These are phyloP conservation scores for Kurtzmaniella natalensis DNA, from an alignment of 1,139 yeast species.

Conservation along the genomic window DNA sequence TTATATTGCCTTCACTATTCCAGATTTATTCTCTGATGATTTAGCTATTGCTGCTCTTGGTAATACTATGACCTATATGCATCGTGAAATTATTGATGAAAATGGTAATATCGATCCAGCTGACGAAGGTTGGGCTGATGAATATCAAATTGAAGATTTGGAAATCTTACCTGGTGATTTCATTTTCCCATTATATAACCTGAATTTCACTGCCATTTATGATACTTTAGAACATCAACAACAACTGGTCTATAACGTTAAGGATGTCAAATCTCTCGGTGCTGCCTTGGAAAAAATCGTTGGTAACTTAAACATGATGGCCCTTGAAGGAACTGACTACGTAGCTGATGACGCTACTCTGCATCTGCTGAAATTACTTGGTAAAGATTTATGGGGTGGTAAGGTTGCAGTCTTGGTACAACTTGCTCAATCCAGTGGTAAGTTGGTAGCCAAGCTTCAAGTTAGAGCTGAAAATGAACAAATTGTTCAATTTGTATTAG, in stretches of 20 bases:
- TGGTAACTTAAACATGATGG: slow-evolving; percentile 66
- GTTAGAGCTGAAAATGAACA: slow-evolving; percentile 61
- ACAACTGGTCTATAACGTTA: slow-evolving; percentile 33
- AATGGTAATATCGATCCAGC: slow-evolving; percentile 62
- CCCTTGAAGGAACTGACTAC: slow-evolving; percentile 74
- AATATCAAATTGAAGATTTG: slow-evolving; percentile 83
- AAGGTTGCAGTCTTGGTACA: slow-evolving; percentile 68
- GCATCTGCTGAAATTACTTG: slow-evolving; percentile 78
- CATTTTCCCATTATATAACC: slow-evolving; percentile 70
- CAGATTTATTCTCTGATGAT: slow-evolving; percentile 37
- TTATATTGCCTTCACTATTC: slow-evolving; percentile 71
- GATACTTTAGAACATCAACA: slow-evolving; percentile 55
- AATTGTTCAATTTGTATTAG: slow-evolving; percentile 43
- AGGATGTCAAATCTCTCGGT: slow-evolving; percentile 33
- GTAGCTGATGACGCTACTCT: slow-evolving; percentile 57
- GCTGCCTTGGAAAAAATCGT: slow-evolving; percentile 45
- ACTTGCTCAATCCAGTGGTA: slow-evolving; percentile 66
- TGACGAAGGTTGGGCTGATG: slow-evolving; percentile 91
- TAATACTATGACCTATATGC: slow-evolving; percentile 68
- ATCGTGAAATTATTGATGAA: slow-evolving; percentile 76
- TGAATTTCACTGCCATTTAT: slow-evolving; percentile 70
- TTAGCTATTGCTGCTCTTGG: slow-evolving; percentile 52
- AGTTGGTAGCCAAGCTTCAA: slow-evolving; percentile 71
- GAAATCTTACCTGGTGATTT: slow-evolving; percentile 79
- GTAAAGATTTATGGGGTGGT: slow-evolving; percentile 71